Evolutionary conservation across 495 filamentous ascomycete species (phyloP), one percentile per base, ranked within the genome.

Genomic region (Aspergillus coremiiformis): DNA sequence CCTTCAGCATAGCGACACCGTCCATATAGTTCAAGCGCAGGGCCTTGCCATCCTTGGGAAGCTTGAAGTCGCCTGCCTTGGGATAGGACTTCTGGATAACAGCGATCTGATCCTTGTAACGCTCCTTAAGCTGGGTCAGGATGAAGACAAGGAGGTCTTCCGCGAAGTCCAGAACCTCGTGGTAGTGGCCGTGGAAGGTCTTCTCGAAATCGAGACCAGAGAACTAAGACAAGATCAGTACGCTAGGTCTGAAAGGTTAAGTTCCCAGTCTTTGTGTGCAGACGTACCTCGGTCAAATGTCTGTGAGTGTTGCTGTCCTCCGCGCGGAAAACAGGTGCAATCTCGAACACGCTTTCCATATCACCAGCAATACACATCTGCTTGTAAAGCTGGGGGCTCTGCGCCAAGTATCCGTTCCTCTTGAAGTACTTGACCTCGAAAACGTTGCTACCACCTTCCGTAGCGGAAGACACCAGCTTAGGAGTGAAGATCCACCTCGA

Each of bases 121-220:
- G 77, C 58, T 78, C 75, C 66, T 86, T 73, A 19, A 93, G 77
- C 32, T 85, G 80, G 29, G 80, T 81, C 77, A 98, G 92, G 60
- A 98, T 95, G 69, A 86, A 79, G 54, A 96, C 80, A 60, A 98
- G 82, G 14, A 94, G 85, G 53, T 84, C 73, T 66, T 96, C 93
- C 20, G 95, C 80, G 57, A 87, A 83, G 20, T 82, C 68, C 21
- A 89, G 69, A 32, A 94, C 90, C 66, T 98, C 93, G 65, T 87
- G 81, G 72, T 96, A 97, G 69, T 90, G 79, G 49, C 87, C 73
- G 48, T 86, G 79, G 67, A 96, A 95, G 30, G 90, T 90, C 87
- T 95, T 96, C 66, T 97, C 93, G 62, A 96, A 74, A 87, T 98
- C 93, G 53, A 98, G 86, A 67, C 93, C 93, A 39, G 88, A 89